phyloP scores from a whole-genome alignment of 2,329 filamentous ascomycete species.

The Verticillium isaacii region DNA sequence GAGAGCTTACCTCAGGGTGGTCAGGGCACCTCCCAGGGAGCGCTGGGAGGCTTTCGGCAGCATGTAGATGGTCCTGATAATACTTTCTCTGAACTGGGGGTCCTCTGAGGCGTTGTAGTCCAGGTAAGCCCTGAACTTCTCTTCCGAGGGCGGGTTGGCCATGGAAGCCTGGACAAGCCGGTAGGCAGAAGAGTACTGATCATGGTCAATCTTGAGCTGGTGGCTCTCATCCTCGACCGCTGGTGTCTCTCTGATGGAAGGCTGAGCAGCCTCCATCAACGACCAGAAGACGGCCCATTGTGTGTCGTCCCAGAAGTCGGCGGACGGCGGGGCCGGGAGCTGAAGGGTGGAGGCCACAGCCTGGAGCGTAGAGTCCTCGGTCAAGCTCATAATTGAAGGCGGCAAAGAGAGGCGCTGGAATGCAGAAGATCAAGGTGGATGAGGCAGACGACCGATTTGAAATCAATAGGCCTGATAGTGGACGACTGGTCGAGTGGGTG shows the following conservation, averaged over 20 bases:
- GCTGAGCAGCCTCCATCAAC: slow-evolving; percentile 55
- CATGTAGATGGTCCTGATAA: slow-evolving; percentile 36
- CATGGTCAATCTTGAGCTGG: slow-evolving; percentile 42
- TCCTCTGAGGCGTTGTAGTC: slow-evolving; percentile 45
- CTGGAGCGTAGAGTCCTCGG: neutral
- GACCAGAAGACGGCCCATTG: slow-evolving; percentile 53
- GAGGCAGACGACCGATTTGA: neutral
- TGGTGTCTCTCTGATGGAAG: slow-evolving; percentile 46
- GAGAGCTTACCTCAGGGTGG: slow-evolving; percentile 36
- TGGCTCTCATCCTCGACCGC: slow-evolving; percentile 28
- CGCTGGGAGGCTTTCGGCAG: slow-evolving; percentile 26
- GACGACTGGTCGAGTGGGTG: neutral
- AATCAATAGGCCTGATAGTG: neutral
- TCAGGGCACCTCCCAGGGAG: slow-evolving; percentile 33
- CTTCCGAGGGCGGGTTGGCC: slow-evolving; percentile 31
- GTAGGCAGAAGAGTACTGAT: slow-evolving; percentile 44
- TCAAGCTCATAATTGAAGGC: neutral
- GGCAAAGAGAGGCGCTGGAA: neutral
- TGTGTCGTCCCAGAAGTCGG: slow-evolving; percentile 35
- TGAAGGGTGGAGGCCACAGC: slow-evolving; percentile 3
- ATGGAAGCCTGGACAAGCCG: slow-evolving; percentile 29
- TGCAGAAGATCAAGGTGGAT: neutral
- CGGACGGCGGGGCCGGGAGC: slow-evolving; percentile 14
- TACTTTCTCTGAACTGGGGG: slow-evolving; percentile 45
- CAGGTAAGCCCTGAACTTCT: slow-evolving; percentile 48